Base-by-base conservation (phyloP, 495 filamentous ascomycete species). In the Penicillium argentinense region DNA sequence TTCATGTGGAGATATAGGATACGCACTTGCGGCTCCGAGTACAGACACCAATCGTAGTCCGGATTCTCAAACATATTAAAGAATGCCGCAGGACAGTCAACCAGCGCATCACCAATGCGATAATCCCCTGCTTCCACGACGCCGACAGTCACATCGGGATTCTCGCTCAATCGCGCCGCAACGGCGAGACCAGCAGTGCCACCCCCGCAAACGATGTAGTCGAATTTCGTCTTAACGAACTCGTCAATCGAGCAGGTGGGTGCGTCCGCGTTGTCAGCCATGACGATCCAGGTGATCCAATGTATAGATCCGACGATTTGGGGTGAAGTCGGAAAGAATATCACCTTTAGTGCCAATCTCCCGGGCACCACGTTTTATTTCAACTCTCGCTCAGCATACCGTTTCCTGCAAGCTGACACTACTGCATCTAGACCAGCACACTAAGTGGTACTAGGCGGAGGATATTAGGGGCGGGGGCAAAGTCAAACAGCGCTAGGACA, bases 31-130 rank as follows among this genome's bases (percentile, higher is more conserved):
- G 79, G 79, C 7, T 65, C 59, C 1, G 78, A 77, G 14, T 62
- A 64, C 42, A 79, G 68, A 25, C 74, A 74, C 81, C 80, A 85
- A 49, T 82, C 80, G 53, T 77, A 81, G 17, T 78, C 70, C 0
- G 72, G 63, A 36, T 80, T 71, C 26, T 70, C 73, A 40, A 74
- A 70, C 24, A 72, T 61, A 6, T 60, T 69, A 1, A 59, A 51
- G 21, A 75, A 70, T 1, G 69, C 57, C 8, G 69, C 76, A 0
- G 78, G 80, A 0, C 63, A 67, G 19, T 68, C 60, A n/a, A 81
- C 63, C 23, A 69, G 22, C 0, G 69, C 71, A 47, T 83, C 73
- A 2, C 64, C 51, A n/a, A 60, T 61, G 16, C 62, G 69, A 54
- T 78, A 68, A 24, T 67, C 63, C 1, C 81, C 81, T 12, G 77